Evolutionary conservation across 192 early-diverging fungal genomes (phyloP).

Genomic region (Coemansia sp.): DNA sequence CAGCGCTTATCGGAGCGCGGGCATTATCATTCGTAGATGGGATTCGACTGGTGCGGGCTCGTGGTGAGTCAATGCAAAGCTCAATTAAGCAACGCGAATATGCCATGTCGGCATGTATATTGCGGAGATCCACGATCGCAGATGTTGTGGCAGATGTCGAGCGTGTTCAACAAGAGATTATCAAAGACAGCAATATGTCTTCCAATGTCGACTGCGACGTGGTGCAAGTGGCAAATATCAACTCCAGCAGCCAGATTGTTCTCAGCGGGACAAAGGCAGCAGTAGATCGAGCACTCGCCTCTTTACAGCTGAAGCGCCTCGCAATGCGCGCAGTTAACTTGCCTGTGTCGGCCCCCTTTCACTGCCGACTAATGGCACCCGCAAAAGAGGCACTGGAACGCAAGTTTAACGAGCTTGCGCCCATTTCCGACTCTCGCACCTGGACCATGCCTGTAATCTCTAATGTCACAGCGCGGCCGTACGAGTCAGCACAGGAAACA

Average conservation of each 20-base stretch:
- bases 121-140: conserved; percentile 68
- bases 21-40: conserved; percentile 73
- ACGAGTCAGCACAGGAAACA: conserved; percentile 62
- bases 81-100: conserved; percentile 71
- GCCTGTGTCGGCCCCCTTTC: conserved; percentile 96
- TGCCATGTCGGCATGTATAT: conserved; percentile 86
- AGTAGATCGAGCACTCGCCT: conserved; percentile 78
- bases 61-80: conserved; percentile 86
- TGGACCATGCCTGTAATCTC: conserved; percentile 85
- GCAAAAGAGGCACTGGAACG: conserved; percentile 74
- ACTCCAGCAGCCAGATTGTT: conserved; percentile 80
- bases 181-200: background rate
- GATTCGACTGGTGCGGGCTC: conserved; percentile 77
- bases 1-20: conserved; percentile 68
- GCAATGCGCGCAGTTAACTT: conserved; percentile 85
- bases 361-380: conserved; percentile 87
- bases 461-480: conserved; percentile 86
- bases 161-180: conserved; percentile 35
- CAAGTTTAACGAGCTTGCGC: conserved; percentile 62
- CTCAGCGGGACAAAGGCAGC: conserved; percentile 85
- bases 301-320: conserved; percentile 76
- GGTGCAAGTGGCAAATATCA: conserved; percentile 87
- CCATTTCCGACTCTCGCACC: conserved; percentile 57
- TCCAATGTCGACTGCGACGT: conserved; percentile 53
- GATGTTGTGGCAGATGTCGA: conserved; percentile 60